A percentile compares a stretch with the other conserved stretches of the same genome.
Evolutionary conservation across 2,329 filamentous ascomycete species (phyloP).

Genomic region (Byssoonygena ceratinophila): DNA sequence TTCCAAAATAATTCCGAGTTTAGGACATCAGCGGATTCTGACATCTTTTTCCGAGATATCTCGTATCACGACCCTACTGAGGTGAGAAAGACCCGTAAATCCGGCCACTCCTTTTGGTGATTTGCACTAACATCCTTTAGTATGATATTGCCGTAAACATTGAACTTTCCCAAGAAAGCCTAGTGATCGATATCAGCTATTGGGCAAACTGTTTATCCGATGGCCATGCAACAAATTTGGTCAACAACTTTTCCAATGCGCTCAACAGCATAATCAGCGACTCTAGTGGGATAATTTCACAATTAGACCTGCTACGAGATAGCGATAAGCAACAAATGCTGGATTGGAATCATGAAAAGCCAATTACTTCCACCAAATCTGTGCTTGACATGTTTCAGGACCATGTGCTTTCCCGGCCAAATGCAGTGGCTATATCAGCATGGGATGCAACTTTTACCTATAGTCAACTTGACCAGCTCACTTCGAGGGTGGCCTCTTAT

Average conservation of each 20-base stretch:
- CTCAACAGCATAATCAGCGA: not conserved
- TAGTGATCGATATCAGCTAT: not conserved
- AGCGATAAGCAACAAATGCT: not conserved
- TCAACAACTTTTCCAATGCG: not conserved
- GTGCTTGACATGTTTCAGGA: not conserved
- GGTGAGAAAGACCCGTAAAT: not conserved
- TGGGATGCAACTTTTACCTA: slow-evolving; percentile 18
- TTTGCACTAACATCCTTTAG: not conserved
- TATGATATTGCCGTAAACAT: slow-evolving; percentile 13
- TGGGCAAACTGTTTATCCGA: not conserved
- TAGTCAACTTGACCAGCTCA: slow-evolving; percentile 16
- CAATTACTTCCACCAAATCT: not conserved
- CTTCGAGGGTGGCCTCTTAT: slow-evolving; percentile 12
- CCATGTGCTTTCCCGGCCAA: slow-evolving; percentile 2
- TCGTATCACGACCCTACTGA: not conserved
- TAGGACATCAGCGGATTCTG: not conserved
- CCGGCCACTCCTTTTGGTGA: not conserved
- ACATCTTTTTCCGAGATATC: not conserved
- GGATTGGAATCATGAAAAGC: not conserved
- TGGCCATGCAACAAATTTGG: not conserved
- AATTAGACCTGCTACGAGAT: not conserved
- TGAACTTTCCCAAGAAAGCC: slow-evolving; percentile 10
- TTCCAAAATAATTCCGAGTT: not conserved
- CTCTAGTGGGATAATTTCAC: not conserved
- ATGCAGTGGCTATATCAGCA: slow-evolving; percentile 17